Base-by-base conservation (phyloP, 129 eudicot species). In the Sambucus nigra region DNA sequence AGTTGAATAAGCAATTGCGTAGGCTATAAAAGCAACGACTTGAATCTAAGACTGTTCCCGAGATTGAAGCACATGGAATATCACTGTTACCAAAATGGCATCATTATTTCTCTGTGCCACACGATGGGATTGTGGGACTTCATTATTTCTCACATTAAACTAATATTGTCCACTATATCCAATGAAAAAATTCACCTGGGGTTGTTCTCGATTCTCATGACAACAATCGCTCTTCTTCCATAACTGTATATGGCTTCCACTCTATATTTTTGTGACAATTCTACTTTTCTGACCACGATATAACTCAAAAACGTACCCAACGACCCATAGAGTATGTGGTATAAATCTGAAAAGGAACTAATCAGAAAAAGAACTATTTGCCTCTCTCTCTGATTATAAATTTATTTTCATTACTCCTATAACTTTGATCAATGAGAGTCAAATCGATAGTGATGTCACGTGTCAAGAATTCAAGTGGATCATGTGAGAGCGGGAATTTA, bases 201-300 rank as follows among this genome's bases (percentile, higher is more conserved):
- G 67, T 25, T 79, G 94, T 79, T 79, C 87, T 87, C 87, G 64
- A 21, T 79, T 60, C 59, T 71, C 59, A 41, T 66, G 76, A 79
- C 94, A 80, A 80, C 51, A 60, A 61, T 64, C 68, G 39, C 64
- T 63, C 60, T 26, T 62, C 49, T 65, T n/a, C 38, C 73, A 63
- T 40, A 54, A 42, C 56, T 67, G 78, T 67, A 63, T 67, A 59
- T 70, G 71, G 66, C 71, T 73, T 70, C 74, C 75, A 29, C 51
- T 56, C 64, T 72, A 68, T 68, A 67, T 76, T 79, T 65, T 69
- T 61, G 46, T 55, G 75, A 64, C 67, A 29, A 32, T 61, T 27
- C 63, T 40, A 26, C 28, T 55, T 54, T 55, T 25, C 51, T 64
- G 73, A 64, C 60, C 59, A 53, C 2, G 59, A 51, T 51, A 49